phyloP scores from a whole-genome alignment of 371 early-diverging fungal genomes.

The Batrachochytrium dendrobatidis region DNA sequence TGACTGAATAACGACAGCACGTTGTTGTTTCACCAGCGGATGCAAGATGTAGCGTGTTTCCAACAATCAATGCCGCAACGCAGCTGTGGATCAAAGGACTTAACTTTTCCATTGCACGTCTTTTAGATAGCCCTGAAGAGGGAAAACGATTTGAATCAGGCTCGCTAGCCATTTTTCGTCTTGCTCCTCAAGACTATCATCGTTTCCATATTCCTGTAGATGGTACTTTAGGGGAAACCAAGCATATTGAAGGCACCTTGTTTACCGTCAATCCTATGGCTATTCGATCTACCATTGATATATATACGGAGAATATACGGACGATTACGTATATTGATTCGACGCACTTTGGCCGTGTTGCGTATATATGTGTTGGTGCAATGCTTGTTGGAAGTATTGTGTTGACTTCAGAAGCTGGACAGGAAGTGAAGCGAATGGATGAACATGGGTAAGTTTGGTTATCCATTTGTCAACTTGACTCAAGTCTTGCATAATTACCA shows the following conservation, averaged over 20 bases:
- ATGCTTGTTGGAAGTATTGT: constrained; percentile 88
- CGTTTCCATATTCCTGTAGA: constrained; percentile 75
- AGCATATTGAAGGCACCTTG: constrained; percentile 60
- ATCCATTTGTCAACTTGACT: constrained; percentile 68
- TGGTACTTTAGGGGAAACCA: constrained; percentile 54
- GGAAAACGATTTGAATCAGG: constrained; percentile 54
- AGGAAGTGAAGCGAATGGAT: constrained; percentile 55
- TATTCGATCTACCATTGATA: constrained; percentile 60
- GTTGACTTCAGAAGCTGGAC: constrained; percentile 50
- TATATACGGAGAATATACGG: constrained; percentile 79
- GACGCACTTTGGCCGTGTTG: constrained; percentile 63
- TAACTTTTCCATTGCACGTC: constrained; percentile 56
- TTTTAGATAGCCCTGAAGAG: constrained; percentile 49
- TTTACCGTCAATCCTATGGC: constrained; percentile 88
- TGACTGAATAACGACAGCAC: constrained; percentile 3
- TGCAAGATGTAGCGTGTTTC: constrained; percentile 67
- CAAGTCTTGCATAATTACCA: too few relatives aligned
- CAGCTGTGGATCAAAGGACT: constrained; percentile 82
- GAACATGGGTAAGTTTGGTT: constrained; percentile 84
- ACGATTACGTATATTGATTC: constrained; percentile 62
- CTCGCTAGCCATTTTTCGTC: constrained; percentile 64
- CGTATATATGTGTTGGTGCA: constrained; percentile 69
- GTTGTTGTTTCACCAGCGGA: constrained; percentile 77
- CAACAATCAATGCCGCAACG: constrained; percentile 60
- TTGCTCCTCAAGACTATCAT: constrained; percentile 89